Conservation (phyloP, 345 rosid genomes). For the Murraya koenigii region DNA sequence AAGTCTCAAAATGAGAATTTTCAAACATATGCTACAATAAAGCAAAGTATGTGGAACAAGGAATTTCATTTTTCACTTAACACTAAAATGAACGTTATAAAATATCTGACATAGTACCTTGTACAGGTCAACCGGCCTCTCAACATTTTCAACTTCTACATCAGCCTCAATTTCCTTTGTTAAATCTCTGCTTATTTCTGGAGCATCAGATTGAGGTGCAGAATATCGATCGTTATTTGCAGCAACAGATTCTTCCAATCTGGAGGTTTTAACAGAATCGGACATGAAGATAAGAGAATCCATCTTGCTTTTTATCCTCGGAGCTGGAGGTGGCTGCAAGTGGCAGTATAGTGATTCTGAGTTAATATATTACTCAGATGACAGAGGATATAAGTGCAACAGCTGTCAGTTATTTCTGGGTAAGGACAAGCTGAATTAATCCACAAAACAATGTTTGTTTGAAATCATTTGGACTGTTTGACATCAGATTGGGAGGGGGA, state of each 20-base stretch:
- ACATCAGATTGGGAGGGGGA: too few species aligned
- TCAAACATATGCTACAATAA: neutral
- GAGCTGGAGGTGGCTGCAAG: conserved; percentile 82
- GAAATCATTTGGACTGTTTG: neutral
- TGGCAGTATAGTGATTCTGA: conserved; percentile 5
- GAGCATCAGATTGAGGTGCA: conserved; percentile 22
- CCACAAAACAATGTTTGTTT: neutral
- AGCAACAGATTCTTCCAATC: conserved; percentile 36
- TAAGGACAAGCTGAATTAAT: neutral
- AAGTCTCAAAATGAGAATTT: neutral
- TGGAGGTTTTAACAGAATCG: conserved; percentile 53
- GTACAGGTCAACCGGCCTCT: conserved; percentile 95
- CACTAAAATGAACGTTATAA: neutral
- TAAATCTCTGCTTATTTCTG: conserved; percentile 32
- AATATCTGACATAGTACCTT: conserved; percentile 50
- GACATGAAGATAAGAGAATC: conserved; percentile 82
- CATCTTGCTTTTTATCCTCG: conserved; percentile 73
- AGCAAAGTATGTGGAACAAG: neutral
- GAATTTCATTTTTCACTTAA: neutral
- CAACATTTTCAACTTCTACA: conserved; percentile 72
- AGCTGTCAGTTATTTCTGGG: neutral
- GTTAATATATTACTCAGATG: neutral
- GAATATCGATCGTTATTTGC: conserved; percentile 30
- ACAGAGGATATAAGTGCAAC: neutral
- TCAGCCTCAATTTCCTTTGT: conserved; percentile 47